These are phyloP conservation scores for Conoideocrella luteorostrata DNA, from an alignment of 2,329 filamentous ascomycete species.

Conservation along the genomic window DNA sequence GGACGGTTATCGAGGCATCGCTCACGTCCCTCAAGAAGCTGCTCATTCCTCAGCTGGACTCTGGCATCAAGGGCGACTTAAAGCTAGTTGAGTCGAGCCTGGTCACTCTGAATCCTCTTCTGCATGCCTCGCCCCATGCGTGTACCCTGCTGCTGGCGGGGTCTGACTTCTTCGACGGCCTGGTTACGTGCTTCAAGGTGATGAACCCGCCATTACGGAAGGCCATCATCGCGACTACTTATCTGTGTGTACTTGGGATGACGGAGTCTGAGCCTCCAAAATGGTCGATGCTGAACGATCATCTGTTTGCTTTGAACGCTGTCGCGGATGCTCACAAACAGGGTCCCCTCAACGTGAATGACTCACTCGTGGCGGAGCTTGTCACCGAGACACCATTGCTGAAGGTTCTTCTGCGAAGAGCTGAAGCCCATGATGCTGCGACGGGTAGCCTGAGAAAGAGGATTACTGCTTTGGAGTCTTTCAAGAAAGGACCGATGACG, in stretches of 20 bases:
- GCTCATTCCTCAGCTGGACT: slow-evolving; percentile 58
- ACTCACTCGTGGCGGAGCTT: slow-evolving; percentile 73
- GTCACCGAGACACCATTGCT: slow-evolving; percentile 75
- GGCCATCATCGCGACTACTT: slow-evolving; percentile 64
- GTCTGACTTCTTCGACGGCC: slow-evolving; percentile 78
- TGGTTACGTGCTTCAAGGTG: slow-evolving; percentile 59
- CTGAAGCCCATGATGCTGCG: slow-evolving; percentile 42
- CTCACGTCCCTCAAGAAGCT: slow-evolving; percentile 54
- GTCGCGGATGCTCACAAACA: slow-evolving; percentile 59
- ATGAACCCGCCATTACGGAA: slow-evolving; percentile 59
- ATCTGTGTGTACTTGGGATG: slow-evolving; percentile 67
- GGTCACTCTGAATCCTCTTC: slow-evolving; percentile 53
- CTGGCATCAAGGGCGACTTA: slow-evolving; percentile 49
- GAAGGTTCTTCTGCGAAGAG: slow-evolving; percentile 50
- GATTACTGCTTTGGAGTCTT: slow-evolving; percentile 52
- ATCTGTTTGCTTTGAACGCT: slow-evolving; percentile 72
- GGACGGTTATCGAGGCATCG: slow-evolving; percentile 42
- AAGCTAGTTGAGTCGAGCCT: slow-evolving; percentile 49
- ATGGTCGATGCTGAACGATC: slow-evolving; percentile 70
- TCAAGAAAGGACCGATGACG: slow-evolving; percentile 48
- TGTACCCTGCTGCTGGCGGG: slow-evolving; percentile 68
- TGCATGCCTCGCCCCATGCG: slow-evolving; percentile 52
- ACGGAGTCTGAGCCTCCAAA: slow-evolving; percentile 61
- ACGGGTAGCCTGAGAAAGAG: slow-evolving; percentile 53
- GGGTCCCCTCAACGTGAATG: slow-evolving; percentile 50